Conservation (phyloP, 176 grass and related monocot genomes). For the Cenchrus fungigraminus region DNA sequence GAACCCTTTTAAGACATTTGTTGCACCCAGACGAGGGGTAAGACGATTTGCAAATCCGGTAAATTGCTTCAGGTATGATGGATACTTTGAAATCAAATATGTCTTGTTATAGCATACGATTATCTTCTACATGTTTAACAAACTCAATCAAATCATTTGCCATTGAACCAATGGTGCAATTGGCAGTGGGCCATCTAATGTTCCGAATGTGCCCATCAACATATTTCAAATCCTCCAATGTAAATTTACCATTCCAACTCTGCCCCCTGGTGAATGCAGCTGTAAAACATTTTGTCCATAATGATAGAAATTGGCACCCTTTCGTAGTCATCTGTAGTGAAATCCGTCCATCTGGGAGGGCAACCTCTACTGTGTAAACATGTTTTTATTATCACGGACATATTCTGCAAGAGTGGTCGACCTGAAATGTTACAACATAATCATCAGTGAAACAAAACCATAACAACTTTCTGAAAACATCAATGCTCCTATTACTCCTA, state of each 20-base stretch:
- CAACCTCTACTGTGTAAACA: neutral
- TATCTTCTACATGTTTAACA: neutral
- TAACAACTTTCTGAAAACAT: neutral
- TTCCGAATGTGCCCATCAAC: neutral
- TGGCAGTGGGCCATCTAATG: neutral
- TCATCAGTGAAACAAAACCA: neutral
- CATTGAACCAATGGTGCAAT: neutral
- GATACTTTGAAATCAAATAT: neutral
- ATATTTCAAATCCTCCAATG: neutral
- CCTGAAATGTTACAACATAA: neutral
- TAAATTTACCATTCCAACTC: neutral
- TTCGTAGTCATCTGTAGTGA: neutral
- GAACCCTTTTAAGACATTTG: too few species aligned
- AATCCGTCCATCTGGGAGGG: neutral
- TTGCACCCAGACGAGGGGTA: neutral
- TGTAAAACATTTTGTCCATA: neutral
- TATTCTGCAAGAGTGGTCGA: neutral
- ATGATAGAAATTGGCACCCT: neutral
- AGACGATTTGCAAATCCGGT: neutral
- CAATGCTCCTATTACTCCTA: neutral
- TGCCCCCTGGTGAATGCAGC: neutral
- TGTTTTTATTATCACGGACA: neutral
- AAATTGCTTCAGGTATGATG: neutral
- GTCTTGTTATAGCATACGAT: neutral
- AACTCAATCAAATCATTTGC: neutral